Evolutionary conservation across 192 early-diverging fungal genomes (phyloP).

Genomic region (Podila minutissima): DNA sequence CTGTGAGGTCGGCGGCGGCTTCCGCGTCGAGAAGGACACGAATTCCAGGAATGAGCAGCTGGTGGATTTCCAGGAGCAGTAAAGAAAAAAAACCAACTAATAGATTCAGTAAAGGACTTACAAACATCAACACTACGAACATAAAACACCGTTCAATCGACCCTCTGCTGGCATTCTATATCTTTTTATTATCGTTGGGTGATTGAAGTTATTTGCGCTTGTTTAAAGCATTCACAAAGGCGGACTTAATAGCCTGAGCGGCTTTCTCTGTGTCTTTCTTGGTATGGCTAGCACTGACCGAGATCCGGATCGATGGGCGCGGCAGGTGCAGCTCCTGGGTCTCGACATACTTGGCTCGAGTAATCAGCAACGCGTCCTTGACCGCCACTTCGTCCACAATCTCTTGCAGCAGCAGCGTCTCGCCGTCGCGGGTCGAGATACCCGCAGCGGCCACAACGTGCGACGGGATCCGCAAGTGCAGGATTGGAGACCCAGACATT

Average conservation of each 20-base stretch:
- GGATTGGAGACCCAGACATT: slow-evolving; percentile 67
- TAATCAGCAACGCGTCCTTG: slow-evolving; percentile 87
- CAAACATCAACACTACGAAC: no score
- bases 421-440: slow-evolving; percentile 63
- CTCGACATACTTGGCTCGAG: slow-evolving; percentile 86
- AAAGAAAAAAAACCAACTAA: slow-evolving; percentile 2
- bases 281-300: slow-evolving; percentile 76
- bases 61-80: slow-evolving; percentile 49
- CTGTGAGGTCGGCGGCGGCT: slow-evolving; percentile 83
- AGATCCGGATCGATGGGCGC: slow-evolving; percentile 85
- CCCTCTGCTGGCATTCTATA: no score
- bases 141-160: no score
- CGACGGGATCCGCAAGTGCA: slow-evolving; percentile 79
- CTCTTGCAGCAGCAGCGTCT: slow-evolving; percentile 83
- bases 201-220: slow-evolving; percentile 39
- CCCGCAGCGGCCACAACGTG: slow-evolving; percentile 21
- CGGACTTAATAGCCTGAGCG: slow-evolving; percentile 78
- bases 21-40: slow-evolving; percentile 71
- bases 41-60: slow-evolving; percentile 58
- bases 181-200: no score
- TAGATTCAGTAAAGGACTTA: not conserved
- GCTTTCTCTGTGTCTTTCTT: slow-evolving; percentile 89
- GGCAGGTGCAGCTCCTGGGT: slow-evolving; percentile 82
- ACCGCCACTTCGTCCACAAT: slow-evolving; percentile 78
- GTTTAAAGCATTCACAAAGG: slow-evolving; percentile 65